Evolutionary conservation across 2,329 filamentous ascomycete genomes (phyloP).

Genomic region (Dryadomyces sulphureus): DNA sequence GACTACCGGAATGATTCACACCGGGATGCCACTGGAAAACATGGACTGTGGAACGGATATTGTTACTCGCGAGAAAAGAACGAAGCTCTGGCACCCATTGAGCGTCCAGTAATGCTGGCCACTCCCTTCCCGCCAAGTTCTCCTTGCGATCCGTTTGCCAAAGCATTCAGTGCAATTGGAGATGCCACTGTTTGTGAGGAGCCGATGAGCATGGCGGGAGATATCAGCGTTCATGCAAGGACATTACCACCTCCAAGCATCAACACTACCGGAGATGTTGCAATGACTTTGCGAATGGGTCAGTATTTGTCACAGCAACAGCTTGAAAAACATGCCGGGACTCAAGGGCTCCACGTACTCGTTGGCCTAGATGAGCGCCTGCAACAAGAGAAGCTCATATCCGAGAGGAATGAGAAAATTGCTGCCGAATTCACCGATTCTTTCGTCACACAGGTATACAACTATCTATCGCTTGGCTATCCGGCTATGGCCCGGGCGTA

Average conservation of each 20-base stretch:
- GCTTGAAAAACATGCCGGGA: slow-evolving; percentile 16
- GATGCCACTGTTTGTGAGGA: slow-evolving; percentile 24
- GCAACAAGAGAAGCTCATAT: slow-evolving; percentile 31
- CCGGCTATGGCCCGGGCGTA: slow-evolving; percentile 71
- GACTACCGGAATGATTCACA: slow-evolving; percentile 30
- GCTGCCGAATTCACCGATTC: slow-evolving; percentile 59
- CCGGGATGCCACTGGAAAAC: slow-evolving; percentile 39
- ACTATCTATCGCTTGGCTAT: slow-evolving; percentile 88
- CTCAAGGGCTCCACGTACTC: slow-evolving; percentile 26
- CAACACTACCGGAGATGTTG: slow-evolving; percentile 6
- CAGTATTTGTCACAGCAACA: slow-evolving; percentile 9
- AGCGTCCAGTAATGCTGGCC: slow-evolving; percentile 32
- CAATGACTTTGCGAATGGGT: background rate
- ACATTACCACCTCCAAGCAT: slow-evolving; percentile 7
- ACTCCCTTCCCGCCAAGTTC: slow-evolving; percentile 30
- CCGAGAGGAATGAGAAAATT: slow-evolving; percentile 38
- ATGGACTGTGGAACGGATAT: slow-evolving; percentile 66
- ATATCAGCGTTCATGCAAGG: background rate
- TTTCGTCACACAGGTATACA: slow-evolving; percentile 93
- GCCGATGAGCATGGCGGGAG: slow-evolving; percentile 12
- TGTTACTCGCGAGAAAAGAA: slow-evolving; percentile 31
- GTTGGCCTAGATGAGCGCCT: slow-evolving; percentile 36
- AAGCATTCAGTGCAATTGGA: slow-evolving; percentile 19
- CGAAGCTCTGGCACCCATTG: slow-evolving; percentile 25
- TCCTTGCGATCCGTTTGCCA: slow-evolving; percentile 27